phyloP scores from a whole-genome alignment of 495 filamentous ascomycete species.

The Gamarada debralockiae region DNA sequence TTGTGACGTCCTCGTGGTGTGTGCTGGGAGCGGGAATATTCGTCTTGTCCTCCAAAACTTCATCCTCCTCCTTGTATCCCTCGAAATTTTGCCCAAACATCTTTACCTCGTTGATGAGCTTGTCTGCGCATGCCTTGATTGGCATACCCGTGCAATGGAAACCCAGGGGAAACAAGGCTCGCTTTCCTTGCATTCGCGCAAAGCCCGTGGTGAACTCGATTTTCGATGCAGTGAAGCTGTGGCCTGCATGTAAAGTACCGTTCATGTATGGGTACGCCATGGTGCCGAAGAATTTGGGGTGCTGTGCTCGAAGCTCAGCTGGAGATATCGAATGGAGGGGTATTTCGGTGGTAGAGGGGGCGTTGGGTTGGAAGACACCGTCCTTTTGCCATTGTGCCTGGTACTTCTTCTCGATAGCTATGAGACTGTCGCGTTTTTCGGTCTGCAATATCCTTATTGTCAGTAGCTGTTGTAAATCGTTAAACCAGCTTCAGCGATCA shows the following conservation, averaged over 20 bases:
- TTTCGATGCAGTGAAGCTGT: constrained; percentile 85
- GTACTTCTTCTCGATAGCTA: constrained; percentile 89
- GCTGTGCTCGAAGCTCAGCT: constrained; percentile 67
- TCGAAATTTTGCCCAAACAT: constrained; percentile 89
- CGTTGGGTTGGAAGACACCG: constrained; percentile 77
- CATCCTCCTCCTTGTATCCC: constrained; percentile 40
- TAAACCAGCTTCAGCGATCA: too few species aligned
- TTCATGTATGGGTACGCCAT: constrained; percentile 99
- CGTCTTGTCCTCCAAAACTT: constrained; percentile 16
- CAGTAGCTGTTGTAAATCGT: too few species aligned
- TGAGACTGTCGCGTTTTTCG: constrained; percentile 86
- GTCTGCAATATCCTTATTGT: constrained; percentile 48
- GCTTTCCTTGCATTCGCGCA: constrained; percentile 84
- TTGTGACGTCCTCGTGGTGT: constrained; percentile 68
- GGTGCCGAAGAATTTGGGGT: constrained; percentile 87
- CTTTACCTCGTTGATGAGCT: constrained; percentile 82
- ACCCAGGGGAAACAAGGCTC: constrained; percentile 81
- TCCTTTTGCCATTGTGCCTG: constrained; percentile 79
- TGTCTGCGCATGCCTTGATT: constrained; percentile 96
- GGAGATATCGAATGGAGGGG: constrained; percentile 66
- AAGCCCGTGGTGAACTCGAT: constrained; percentile 86
- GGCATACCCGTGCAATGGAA: constrained; percentile 98
- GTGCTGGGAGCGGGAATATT: constrained; percentile 30
- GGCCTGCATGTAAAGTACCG: constrained; percentile 86
- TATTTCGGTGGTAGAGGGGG: constrained; percentile 70